Percentiles rank a stretch among this genome's conserved stretches.
Evolutionary conservation across 108 stramenopile genomes (phyloP).

Genomic region (Cyclotella cryptica): DNA sequence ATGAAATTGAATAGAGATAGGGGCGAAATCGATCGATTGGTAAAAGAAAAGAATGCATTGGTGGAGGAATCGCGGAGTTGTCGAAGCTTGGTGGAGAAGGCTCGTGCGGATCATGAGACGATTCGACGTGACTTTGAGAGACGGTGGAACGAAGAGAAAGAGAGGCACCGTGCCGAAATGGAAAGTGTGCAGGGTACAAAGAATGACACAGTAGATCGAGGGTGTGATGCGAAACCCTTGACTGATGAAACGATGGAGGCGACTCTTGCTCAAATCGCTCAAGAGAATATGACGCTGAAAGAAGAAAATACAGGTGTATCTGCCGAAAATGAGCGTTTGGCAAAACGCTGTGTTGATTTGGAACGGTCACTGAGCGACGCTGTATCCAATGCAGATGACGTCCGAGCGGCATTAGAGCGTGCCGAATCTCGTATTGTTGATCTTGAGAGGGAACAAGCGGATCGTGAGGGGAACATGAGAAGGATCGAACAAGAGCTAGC

Average conservation of each 20-base stretch:
- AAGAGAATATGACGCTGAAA: constrained; percentile 28
- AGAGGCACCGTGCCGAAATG: constrained; percentile 10
- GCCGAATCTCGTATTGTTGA: constrained; percentile 18
- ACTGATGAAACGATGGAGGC: not conserved
- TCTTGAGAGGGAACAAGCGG: constrained; percentile 16
- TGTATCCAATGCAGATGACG: not conserved
- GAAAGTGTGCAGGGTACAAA: not conserved
- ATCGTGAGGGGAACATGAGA: constrained; percentile 13
- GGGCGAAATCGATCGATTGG: not conserved
- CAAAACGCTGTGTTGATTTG: constrained; percentile 34
- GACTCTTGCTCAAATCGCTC: constrained; percentile 7
- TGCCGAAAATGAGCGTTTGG: constrained; percentile 38
- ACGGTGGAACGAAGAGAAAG: not conserved
- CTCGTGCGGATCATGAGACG: not conserved
- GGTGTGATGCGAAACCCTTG: constrained; percentile 2
- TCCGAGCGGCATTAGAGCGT: constrained; percentile 8
- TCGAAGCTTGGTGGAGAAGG: not conserved
- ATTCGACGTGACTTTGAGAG: constrained; percentile 1
- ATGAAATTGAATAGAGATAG: not conserved
- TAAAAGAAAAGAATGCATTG: constrained; percentile 2
- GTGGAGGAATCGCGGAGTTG: constrained; percentile 1
- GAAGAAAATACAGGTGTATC: constrained; percentile 31
- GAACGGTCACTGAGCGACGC: constrained; percentile 30
- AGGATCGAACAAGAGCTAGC: constrained; percentile 10
- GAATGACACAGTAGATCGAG: constrained; percentile 5